Conservation (phyloP, 129 eudicot genomes). For the Flaveria ramosissima region DNA sequence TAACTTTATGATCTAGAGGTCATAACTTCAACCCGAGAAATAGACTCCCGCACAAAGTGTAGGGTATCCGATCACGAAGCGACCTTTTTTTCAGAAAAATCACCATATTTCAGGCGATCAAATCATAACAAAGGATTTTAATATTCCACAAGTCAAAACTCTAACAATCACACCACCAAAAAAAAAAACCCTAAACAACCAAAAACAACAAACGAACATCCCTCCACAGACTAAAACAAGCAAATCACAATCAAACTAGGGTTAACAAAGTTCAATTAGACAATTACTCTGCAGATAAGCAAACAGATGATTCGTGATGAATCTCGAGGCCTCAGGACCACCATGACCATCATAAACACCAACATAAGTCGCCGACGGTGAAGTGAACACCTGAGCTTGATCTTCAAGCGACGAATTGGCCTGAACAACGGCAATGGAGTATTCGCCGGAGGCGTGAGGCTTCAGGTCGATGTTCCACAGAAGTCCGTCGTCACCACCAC, state of each 20-base stretch:
- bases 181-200: background rate
- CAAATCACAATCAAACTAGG: slow-evolving; percentile 10
- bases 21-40: too few relatives aligned
- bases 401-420: slow-evolving; percentile 67
- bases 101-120: slow-evolving; percentile 9
- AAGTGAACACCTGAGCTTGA: slow-evolving; percentile 63
- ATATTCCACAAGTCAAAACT: background rate
- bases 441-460: slow-evolving; percentile 63
- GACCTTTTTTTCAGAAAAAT: background rate
- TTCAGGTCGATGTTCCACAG: slow-evolving; percentile 66
- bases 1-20: too few relatives aligned
- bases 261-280: slow-evolving; percentile 12
- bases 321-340: slow-evolving; percentile 67
- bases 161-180: background rate
- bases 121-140: slow-evolving; percentile 11
- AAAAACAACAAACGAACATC: too few relatives aligned
- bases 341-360: slow-evolving; percentile 83
- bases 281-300: slow-evolving; percentile 50
- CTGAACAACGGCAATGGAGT: slow-evolving; percentile 69
- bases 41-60: too few relatives aligned
- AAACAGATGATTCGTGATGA: slow-evolving; percentile 54
- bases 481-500: slow-evolving; percentile 48
- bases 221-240: too few relatives aligned
- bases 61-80: too few relatives aligned
- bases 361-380: slow-evolving; percentile 58